A percentile compares a stretch with the other conserved stretches of the same genome.
These are phyloP conservation scores for Xerocomellus dryophilus DNA, from an alignment of 768 basidiomycete genomes.

Conservation along the genomic window DNA sequence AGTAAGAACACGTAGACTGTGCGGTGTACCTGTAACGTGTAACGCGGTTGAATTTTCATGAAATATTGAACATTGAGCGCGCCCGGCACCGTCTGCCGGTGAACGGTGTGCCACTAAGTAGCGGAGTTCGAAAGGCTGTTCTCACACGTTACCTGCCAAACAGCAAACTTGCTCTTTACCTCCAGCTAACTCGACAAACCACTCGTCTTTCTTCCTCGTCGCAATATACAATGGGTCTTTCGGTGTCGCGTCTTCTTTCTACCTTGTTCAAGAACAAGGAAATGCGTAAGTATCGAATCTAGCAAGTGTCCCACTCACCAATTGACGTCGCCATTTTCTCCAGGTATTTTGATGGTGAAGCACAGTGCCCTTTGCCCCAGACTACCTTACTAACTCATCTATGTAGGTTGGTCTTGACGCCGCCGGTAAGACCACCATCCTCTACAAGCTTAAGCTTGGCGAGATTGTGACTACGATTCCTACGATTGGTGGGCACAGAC, in stretches of 20 bases:
- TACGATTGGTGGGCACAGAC: conserved; percentile 80
- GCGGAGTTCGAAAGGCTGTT: conserved; percentile 35
- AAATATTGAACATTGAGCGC: too few relatives aligned
- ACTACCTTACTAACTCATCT: conserved; percentile 8
- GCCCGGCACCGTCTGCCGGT: too few relatives aligned
- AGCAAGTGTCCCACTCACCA: conserved; percentile 15
- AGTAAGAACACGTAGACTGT: conserved; percentile 18
- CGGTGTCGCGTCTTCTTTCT: conserved; percentile 69
- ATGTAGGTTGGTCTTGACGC: conserved; percentile 95
- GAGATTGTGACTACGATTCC: conserved; percentile 99
- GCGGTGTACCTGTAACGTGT: conserved; percentile 4
- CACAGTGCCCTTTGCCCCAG: conserved; percentile 19
- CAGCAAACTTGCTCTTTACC: conserved; percentile 35
- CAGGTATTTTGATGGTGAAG: conserved; percentile 93
- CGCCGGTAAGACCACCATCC: conserved; percentile 96
- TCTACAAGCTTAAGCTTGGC: conserved; percentile 99
- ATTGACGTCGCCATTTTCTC: conserved; percentile 28
- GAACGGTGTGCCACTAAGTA: conserved; percentile 13
- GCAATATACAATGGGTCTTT: conserved; percentile 65
- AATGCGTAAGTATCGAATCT: conserved; percentile 76
- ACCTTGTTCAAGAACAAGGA: conserved; percentile 98
- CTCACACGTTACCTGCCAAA: conserved; percentile 32
- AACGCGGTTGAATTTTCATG: not conserved
- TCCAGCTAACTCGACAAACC: conserved; percentile 27
- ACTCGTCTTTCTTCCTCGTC: conserved; percentile 27